Percentiles rank a stretch among this genome's conserved stretches.
phyloP scores from a whole-genome alignment of 176 grass and related monocot genomes.

The Bothriochloa decipiens region DNA sequence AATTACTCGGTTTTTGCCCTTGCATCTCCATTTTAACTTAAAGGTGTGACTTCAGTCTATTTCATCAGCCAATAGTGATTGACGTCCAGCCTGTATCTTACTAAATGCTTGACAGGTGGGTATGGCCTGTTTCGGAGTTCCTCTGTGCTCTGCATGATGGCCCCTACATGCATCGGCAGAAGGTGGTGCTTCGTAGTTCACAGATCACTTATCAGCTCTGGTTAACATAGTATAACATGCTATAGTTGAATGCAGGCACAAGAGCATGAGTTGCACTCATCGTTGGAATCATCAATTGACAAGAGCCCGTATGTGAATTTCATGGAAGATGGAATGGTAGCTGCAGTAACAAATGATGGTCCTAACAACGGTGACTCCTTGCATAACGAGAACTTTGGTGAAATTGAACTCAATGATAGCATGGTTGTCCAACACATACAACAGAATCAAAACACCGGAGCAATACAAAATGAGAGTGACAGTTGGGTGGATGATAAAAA shows the following conservation, averaged over 20 bases:
- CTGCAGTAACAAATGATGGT: slow-evolving; percentile 58
- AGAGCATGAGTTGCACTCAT: slow-evolving; percentile 51
- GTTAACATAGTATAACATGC: slow-evolving; percentile 42
- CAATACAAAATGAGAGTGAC: slow-evolving; percentile 27
- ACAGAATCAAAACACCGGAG: slow-evolving; percentile 21
- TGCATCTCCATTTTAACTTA: not conserved
- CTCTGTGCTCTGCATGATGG: slow-evolving; percentile 76
- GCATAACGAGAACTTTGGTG: not conserved
- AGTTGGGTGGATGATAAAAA: not conserved
- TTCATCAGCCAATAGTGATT: not conserved
- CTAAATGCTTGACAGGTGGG: slow-evolving; percentile 74
- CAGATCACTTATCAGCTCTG: not conserved
- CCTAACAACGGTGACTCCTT: slow-evolving; percentile 27
- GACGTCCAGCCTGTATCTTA: not conserved
- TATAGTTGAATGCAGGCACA: slow-evolving; percentile 49
- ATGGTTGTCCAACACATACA: not conserved
- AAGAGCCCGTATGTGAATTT: slow-evolving; percentile 88
- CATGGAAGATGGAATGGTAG: slow-evolving; percentile 81
- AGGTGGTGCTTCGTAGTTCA: slow-evolving; percentile 56
- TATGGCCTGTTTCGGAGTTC: slow-evolving; percentile 62
- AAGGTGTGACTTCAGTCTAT: not conserved
- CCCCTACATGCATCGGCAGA: slow-evolving; percentile 69
- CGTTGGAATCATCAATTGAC: slow-evolving; percentile 68
- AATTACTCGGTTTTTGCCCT: not conserved
- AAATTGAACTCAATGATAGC: slow-evolving; percentile 3